A percentile compares a stretch with the other conserved stretches of the same genome.
Conservation (phyloP, 2,329 filamentous ascomycete species). For the Magnaporthiopsis poae region DNA sequence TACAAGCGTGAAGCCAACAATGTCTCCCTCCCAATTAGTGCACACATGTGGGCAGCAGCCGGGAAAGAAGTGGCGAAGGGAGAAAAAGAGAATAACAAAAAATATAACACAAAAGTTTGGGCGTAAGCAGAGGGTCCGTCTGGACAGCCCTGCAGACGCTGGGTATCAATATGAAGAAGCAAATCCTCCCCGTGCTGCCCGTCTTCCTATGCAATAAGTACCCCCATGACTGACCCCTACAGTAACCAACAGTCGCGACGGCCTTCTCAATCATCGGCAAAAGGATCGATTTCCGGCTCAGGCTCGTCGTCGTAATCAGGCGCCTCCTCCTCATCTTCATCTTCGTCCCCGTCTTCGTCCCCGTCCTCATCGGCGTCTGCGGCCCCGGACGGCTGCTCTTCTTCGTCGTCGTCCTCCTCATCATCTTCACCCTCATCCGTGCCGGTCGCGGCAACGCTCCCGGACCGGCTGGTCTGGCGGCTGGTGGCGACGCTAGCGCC, state of each 20-base stretch:
- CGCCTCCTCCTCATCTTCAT: conserved; percentile 10
- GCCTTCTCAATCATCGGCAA: not conserved
- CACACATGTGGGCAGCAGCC: too few relatives aligned
- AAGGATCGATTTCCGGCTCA: not conserved
- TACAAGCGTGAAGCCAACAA: too few relatives aligned
- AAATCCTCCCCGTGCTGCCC: not conserved
- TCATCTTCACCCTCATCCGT: conserved; percentile 1
- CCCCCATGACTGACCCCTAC: too few relatives aligned
- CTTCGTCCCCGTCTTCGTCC: conserved; percentile 10
- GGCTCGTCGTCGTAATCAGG: conserved; percentile 10
- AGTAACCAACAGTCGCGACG: not conserved
- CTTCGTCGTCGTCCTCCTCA: conserved; percentile 11
- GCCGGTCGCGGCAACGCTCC: conserved; percentile 16
- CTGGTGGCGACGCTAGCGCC: conserved; percentile 34
- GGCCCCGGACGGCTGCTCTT: conserved; percentile 13
- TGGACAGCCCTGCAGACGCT: not conserved
- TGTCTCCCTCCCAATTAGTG: too few relatives aligned
- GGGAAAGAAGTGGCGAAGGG: not conserved
- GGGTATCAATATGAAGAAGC: not conserved
- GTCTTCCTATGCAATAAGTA: not conserved
- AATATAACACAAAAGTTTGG: not conserved
- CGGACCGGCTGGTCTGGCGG: conserved; percentile 23
- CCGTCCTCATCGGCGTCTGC: conserved; percentile 11
- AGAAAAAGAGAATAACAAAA: not conserved
- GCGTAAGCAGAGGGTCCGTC: not conserved